These are phyloP conservation scores for Penicillium sp. DNA, from an alignment of 2,329 filamentous ascomycete species.

Conservation along the genomic window DNA sequence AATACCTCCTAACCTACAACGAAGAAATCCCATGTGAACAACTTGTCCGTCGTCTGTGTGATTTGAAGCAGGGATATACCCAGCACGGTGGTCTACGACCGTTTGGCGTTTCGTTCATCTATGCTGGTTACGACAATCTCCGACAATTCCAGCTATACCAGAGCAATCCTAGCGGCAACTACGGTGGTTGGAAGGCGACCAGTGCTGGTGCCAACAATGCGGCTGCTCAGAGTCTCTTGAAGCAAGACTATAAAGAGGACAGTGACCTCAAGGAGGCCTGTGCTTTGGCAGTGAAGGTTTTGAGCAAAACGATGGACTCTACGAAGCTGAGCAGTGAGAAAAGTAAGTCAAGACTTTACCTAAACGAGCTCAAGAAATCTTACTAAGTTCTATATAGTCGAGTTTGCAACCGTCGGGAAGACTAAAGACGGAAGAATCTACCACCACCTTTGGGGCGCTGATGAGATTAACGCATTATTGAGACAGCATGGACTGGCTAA, in stretches of 20 bases:
- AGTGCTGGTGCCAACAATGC: conserved; percentile 98
- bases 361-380: conserved; percentile 14
- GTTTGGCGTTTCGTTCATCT: conserved; percentile 99
- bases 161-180: conserved; percentile 98
- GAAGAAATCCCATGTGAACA: conserved; percentile 99
- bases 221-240: conserved; percentile 90
- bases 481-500: conserved; percentile 96
- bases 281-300: conserved; percentile 93
- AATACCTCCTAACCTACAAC: conserved; percentile 98
- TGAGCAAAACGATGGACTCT: conserved; percentile 99
- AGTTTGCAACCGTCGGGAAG: conserved; percentile 96
- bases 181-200: conserved; percentile 98
- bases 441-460: conserved; percentile 93
- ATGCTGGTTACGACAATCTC: conserved; percentile 94
- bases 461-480: conserved; percentile 89
- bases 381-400: conserved; percentile 57
- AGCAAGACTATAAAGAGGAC: conserved; percentile 99
- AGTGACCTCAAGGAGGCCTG: conserved; percentile 95
- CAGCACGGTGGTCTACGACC: conserved; percentile 97
- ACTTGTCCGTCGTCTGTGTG: conserved; percentile 91
- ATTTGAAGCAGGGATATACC: conserved; percentile 98
- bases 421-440: conserved; percentile 96
- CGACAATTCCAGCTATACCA: conserved; percentile 98
- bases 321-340: conserved; percentile 99
- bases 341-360: conserved; percentile 59